Percentiles rank a stretch among this genome's conserved stretches.
Conservation (phyloP, 2,329 filamentous ascomycete genomes). For the Colletotrichum gigasporum region DNA sequence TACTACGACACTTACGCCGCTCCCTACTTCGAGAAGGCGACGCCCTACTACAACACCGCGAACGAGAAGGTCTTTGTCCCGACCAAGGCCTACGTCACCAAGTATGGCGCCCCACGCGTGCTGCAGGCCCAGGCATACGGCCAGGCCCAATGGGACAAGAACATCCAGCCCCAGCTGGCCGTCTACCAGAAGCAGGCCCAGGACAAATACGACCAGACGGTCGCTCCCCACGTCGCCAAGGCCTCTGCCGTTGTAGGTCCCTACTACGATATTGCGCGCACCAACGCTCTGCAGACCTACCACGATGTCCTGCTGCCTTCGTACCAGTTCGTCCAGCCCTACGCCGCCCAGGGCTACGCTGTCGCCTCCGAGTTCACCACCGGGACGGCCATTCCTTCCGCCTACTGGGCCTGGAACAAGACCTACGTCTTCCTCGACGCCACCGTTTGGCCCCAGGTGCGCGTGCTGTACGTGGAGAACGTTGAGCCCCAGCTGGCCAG, state of each 20-base stretch:
- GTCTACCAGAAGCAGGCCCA: slow-evolving; percentile 70
- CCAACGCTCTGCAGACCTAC: slow-evolving; percentile 73
- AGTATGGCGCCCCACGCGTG: slow-evolving; percentile 79
- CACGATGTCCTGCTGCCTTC: slow-evolving; percentile 78
- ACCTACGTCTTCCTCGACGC: slow-evolving; percentile 76
- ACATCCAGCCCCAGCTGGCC: slow-evolving; percentile 77
- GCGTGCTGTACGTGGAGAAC: slow-evolving; percentile 85
- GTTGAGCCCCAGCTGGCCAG: slow-evolving; percentile 95
- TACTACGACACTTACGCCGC: slow-evolving; percentile 88
- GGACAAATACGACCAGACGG: slow-evolving; percentile 72
- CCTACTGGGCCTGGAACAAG: slow-evolving; percentile 75
- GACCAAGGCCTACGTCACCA: slow-evolving; percentile 70
- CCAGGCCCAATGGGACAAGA: slow-evolving; percentile 80
- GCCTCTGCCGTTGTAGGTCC: slow-evolving; percentile 68
- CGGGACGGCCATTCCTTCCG: slow-evolving; percentile 76
- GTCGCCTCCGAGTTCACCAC: slow-evolving; percentile 73
- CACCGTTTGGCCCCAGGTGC: slow-evolving; percentile 82
- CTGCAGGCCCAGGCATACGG: slow-evolving; percentile 73
- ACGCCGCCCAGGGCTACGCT: slow-evolving; percentile 74
- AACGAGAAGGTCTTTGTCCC: slow-evolving; percentile 76
- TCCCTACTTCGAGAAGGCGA: slow-evolving; percentile 80
- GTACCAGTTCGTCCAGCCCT: slow-evolving; percentile 79
- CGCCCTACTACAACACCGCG: slow-evolving; percentile 76
- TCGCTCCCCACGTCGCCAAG: slow-evolving; percentile 79
- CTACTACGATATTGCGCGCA: slow-evolving; percentile 75